phyloP scores from a whole-genome alignment of 2,329 filamentous ascomycete genomes.

The Achaetomium macrosporum region DNA sequence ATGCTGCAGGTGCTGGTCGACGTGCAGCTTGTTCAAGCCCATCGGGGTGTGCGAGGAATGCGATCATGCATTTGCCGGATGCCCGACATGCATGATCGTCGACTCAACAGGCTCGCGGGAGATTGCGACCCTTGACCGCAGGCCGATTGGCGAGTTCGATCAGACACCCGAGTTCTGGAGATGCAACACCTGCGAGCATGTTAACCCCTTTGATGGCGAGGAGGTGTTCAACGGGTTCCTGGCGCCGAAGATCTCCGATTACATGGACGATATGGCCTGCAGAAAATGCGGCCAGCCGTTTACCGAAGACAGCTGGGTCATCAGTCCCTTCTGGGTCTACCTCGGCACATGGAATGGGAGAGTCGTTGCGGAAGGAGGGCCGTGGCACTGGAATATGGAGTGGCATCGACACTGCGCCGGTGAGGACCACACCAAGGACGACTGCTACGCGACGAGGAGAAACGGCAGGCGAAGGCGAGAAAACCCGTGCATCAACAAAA shows the following conservation, averaged over 20 bases:
- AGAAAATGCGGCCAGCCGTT: conserved; percentile 9
- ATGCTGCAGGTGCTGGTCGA: conserved; percentile 18
- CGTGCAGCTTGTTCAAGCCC: conserved; percentile 17
- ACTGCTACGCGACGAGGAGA: conserved; percentile 12
- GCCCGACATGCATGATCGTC: conserved; percentile 16
- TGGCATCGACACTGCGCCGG: conserved; percentile 16
- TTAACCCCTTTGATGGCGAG: conserved; percentile 16
- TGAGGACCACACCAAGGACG: conserved; percentile 12
- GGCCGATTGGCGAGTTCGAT: conserved; percentile 17
- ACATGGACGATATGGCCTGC: conserved; percentile 13
- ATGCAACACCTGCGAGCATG: conserved; percentile 13
- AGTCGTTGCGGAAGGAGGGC: conserved; percentile 16
- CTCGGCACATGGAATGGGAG: conserved; percentile 20
- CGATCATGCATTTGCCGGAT: conserved; percentile 15
- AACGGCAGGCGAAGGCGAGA: conserved; percentile 16
- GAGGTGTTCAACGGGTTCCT: conserved; percentile 14
- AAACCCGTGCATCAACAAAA: conserved; percentile 19
- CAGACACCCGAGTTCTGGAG: conserved; percentile 20
- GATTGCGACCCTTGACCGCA: conserved; percentile 14
- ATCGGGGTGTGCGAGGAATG: conserved; percentile 14
- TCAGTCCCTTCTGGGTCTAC: conserved; percentile 17
- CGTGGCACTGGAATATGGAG: conserved; percentile 19
- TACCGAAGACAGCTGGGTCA: conserved; percentile 17
- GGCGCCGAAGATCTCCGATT: conserved; percentile 9
- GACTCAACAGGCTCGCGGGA: conserved; percentile 16